Evolutionary conservation across 1,284 basidiomycete species (phyloP), one percentile per base, ranked within the genome.

Genomic region (Pseudozyma sp.): DNA sequence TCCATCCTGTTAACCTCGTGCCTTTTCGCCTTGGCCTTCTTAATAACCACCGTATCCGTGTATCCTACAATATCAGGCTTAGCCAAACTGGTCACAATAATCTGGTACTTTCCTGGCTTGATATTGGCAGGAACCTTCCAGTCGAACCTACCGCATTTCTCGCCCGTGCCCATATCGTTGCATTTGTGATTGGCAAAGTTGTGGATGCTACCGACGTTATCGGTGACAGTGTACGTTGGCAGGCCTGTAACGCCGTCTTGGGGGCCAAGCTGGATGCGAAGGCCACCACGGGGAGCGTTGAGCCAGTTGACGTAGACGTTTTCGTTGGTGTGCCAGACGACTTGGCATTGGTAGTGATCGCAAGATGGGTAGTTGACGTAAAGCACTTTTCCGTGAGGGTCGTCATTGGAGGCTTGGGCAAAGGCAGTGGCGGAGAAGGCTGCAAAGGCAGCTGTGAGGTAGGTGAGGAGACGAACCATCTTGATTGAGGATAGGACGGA

Each of bases 21-120:
- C 13, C 63, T 52, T 49, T 66, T 71, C 1, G 39, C 59, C 52
- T 59, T 59, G 1, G 25, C 45, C 34, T 45, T 57, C 39, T 58
- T 61, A 13, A 77, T 53, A 4, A 70, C 63, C 31, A 77, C 74
- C 10, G 71, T 74, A 49, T 77, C 75, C 18, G 75, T 77, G 57
- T 77, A 77, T 0, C 75, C 75, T 0, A 70, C 59, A 4, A 49
- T 21, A 9, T 59, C 34, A 31, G 67, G 63, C 11, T 65, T 43
- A 11, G 49, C 49, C 13, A 70, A 31, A 36, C 59, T 63, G 1
- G 66, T 67, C 4, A 73, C 75, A 0, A 62, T 43, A 34, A 77
- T 57, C 39, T 59, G 34, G 50, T 77, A 77, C 48, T 57, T 47
- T 8, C 75, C 75, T 0, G 52, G 52, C 38, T 55, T 60, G 45